Conservation (phyloP, 2,329 filamentous ascomycete genomes). For the Aspergillus uvarum region DNA sequence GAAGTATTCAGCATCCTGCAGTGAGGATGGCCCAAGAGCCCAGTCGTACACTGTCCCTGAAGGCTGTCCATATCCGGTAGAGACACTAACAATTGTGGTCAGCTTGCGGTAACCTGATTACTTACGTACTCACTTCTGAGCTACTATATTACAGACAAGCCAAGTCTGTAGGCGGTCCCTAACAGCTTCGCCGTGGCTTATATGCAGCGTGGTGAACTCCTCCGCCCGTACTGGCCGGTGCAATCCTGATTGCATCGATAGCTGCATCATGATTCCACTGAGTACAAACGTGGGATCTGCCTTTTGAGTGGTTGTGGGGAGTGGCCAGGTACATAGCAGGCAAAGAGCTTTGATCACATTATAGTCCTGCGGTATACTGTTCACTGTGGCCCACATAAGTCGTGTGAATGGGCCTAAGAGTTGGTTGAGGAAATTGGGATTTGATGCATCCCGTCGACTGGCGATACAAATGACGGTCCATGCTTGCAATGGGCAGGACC, state of each 20-base stretch:
- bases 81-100: constrained; percentile 47
- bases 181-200: constrained; percentile 59
- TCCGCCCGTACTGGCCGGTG: constrained; percentile 63
- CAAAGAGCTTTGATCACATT: constrained; percentile 64
- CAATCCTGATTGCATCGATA: constrained; percentile 64
- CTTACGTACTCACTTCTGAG: constrained; percentile 56
- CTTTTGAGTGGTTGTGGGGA: constrained; percentile 61
- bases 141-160: constrained; percentile 66
- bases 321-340: constrained; percentile 62
- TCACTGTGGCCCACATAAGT: constrained; percentile 60
- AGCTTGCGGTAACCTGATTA: background rate
- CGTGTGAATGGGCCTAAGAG: constrained; percentile 53
- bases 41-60: constrained; percentile 61
- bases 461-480: constrained; percentile 65
- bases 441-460: constrained; percentile 56
- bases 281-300: constrained; percentile 64
- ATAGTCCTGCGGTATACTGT: constrained; percentile 60
- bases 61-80: constrained; percentile 64
- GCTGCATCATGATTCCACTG: constrained; percentile 64
- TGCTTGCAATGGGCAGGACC: constrained; percentile 59
- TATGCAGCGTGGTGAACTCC: constrained; percentile 50
- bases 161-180: constrained; percentile 64
- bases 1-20: constrained; percentile 46
- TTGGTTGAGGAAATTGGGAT: constrained; percentile 54
- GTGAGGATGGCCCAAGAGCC: constrained; percentile 51